These are phyloP conservation scores for Cylindrodendrum hubeiense DNA, from an alignment of 2,329 filamentous ascomycete species.

Conservation along the genomic window DNA sequence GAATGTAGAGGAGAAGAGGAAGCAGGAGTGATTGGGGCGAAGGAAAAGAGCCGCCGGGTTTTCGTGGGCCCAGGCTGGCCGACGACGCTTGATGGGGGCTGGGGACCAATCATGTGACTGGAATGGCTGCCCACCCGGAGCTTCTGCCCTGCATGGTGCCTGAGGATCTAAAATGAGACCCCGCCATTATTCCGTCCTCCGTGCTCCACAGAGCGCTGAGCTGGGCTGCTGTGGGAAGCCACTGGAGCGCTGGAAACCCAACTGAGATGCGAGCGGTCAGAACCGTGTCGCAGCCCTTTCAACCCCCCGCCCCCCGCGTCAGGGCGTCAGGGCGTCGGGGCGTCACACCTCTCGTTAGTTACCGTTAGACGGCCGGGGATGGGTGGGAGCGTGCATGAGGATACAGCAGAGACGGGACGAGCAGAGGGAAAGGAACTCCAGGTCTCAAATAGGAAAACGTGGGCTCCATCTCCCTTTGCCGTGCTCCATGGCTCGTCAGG, in stretches of 20 bases:
- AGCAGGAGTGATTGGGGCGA: conserved; percentile 43
- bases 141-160: conserved; percentile 20
- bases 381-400: conserved; percentile 1
- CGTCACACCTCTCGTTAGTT: not conserved
- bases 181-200: not conserved
- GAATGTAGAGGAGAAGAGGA: conserved; percentile 33
- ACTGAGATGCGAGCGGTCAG: not conserved
- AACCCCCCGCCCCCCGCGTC: not conserved
- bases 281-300: not conserved
- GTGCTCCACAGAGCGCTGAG: not conserved
- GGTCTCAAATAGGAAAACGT: not conserved
- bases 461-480: not conserved
- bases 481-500: not conserved
- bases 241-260: not conserved
- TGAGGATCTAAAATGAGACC: conserved; percentile 12
- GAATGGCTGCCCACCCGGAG: conserved; percentile 22
- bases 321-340: not conserved
- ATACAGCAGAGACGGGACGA: not conserved
- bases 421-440: conserved; percentile 6
- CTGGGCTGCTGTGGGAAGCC: not conserved
- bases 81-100: conserved; percentile 21
- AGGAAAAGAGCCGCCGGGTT: conserved; percentile 40
- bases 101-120: conserved; percentile 36
- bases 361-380: not conserved
- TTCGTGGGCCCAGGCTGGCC: conserved; percentile 36